Conservation (phyloP, 306 rosid genomes). For the Aeschynomene evenia region DNA sequence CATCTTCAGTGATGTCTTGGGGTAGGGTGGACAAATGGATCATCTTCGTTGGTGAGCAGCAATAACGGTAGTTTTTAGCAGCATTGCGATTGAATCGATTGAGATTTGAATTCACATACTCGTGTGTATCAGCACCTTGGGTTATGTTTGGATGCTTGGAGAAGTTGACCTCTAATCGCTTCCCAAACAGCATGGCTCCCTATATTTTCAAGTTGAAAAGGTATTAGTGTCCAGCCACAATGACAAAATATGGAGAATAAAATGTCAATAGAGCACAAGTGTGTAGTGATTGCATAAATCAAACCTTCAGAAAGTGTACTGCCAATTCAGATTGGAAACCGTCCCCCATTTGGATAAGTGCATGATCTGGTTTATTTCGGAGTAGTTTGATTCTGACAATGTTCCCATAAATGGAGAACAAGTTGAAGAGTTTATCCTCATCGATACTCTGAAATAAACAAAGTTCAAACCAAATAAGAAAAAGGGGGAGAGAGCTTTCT, state of each 20-base stretch:
- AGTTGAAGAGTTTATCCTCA: constrained; percentile 94
- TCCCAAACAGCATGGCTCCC: constrained; percentile 90
- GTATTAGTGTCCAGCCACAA: background rate
- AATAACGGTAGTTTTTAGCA: constrained; percentile 93
- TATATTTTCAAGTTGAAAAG: constrained; percentile 28
- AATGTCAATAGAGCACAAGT: background rate
- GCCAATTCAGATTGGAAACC: constrained; percentile 99
- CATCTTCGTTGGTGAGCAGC: constrained; percentile 96
- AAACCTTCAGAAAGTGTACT: constrained; percentile 91
- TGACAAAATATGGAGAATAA: background rate
- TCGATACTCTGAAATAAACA: constrained; percentile 76
- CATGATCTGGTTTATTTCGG: constrained; percentile 96
- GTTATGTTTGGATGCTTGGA: constrained; percentile 87
- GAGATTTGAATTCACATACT: constrained; percentile 85
- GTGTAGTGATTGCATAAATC: constrained; percentile 20
- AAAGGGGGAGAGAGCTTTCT: background rate
- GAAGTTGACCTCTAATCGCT: constrained; percentile 90
- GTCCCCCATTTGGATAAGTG: constrained; percentile 98
- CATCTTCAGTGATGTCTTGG: constrained; percentile 85
- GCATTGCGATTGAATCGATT: constrained; percentile 98
- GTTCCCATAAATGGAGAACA: constrained; percentile 96
- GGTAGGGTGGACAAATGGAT: constrained; percentile 93
- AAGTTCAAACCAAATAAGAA: constrained; percentile 15
- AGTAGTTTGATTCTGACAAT: constrained; percentile 92
- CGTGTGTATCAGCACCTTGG: constrained; percentile 93